Evolutionary conservation across 2,329 filamentous ascomycete species (phyloP), one percentile per base, ranked within the genome.

Genomic region (Ascomycota sp.): DNA sequence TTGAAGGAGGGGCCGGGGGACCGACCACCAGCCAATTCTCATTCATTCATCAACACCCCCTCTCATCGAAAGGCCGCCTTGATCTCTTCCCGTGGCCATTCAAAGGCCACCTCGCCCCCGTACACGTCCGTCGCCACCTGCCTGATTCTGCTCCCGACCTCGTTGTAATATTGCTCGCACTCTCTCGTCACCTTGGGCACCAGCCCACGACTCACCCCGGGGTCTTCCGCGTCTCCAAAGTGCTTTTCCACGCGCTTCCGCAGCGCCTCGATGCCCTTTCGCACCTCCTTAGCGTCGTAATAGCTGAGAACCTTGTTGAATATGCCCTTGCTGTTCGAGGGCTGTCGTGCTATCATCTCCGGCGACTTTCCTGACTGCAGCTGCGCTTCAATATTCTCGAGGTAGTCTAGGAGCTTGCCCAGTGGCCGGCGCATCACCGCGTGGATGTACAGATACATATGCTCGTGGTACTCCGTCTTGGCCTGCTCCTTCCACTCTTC

Each of bases 201-300:
- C 25, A 76, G 54, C 23, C 58, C 58, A 29, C 59, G 57, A 41
- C 69, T 76, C 31, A 76, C 57, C 15, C 58, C 66, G 32, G 72
- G 69, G 37, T 85, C 78, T 40, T 91, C 82, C 5, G 75, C 78
- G 40, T 92, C 82, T 26, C 82, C 82, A 60, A 95, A 95, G 52
- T 95, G 86, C 57, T 95, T 98, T 55, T 95, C 86, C 1, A 95
- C 80, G 29, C 86, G 69, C 57, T 92, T 93, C 44, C 76, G 76
- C 40, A 95, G 61, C 31, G 80, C 69, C 43, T 93, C 82, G 40
- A 93, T 76, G n/a, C 86, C 85, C 47, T 85, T 83, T 38, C 78
- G 69, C 26, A 94, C 68, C 52, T 94, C 83, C 47, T 80, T 85
- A 13, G 63, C 62, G 50, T 95, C 86, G 50, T 89, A 79, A 27